Conservation (phyloP, 2,329 filamentous ascomycete species). For the Xylariaceae sp. region DNA sequence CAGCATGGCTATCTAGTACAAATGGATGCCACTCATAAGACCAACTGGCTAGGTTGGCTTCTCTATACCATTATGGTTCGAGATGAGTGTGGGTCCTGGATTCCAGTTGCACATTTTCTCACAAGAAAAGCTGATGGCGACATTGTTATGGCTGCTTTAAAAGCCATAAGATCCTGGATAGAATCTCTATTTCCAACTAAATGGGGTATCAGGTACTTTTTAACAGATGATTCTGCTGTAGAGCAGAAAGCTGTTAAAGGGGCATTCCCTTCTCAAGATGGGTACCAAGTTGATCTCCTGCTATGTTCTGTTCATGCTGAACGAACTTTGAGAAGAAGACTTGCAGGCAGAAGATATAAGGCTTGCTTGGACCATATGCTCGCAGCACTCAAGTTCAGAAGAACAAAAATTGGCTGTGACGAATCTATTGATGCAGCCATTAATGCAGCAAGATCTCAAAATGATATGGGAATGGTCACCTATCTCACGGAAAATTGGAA, state of each 20-base stretch:
- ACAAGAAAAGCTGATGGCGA: neutral
- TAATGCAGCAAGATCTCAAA: neutral
- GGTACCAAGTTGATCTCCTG: too few relatives aligned
- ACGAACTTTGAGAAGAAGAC: too few relatives aligned
- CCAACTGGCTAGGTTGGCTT: neutral
- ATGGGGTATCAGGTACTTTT: too few relatives aligned
- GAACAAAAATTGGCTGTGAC: neutral
- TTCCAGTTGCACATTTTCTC: neutral
- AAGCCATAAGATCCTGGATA: neutral
- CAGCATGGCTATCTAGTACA: neutral
- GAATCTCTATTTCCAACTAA: neutral
- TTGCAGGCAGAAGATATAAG: neutral
- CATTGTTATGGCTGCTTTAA: neutral
- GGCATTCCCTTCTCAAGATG: too few relatives aligned
- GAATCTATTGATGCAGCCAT: neutral
- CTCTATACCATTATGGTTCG: neutral
- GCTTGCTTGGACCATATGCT: neutral
- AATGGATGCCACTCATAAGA: neutral
- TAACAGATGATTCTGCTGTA: too few relatives aligned
- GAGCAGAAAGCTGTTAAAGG: too few relatives aligned
- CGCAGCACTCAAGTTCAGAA: neutral
- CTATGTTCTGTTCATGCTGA: too few relatives aligned
- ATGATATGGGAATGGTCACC: neutral
- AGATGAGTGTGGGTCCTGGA: neutral
- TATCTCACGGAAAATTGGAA: neutral